Evolutionary conservation across 106 monocot species (phyloP).

Genomic region (Acanthochlamys bracteata): DNA sequence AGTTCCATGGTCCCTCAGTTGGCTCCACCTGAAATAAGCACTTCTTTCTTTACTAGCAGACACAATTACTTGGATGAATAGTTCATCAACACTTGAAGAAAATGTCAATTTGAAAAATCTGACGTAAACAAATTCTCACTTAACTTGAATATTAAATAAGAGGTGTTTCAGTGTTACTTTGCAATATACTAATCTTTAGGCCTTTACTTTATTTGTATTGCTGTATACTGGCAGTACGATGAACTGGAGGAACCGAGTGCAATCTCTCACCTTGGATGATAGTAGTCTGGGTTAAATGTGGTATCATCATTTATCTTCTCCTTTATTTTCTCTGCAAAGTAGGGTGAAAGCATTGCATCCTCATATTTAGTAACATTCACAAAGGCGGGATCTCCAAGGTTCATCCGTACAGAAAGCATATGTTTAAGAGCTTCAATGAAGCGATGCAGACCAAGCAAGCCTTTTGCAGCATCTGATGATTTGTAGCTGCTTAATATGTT

Average conservation of each 20-base stretch:
- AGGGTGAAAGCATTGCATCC: conserved; percentile 62
- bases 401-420: conserved; percentile 85
- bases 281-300: conserved; percentile 74
- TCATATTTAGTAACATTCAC: conserved; percentile 42
- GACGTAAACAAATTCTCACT: too few relatives aligned
- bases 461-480: conserved; percentile 26
- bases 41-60: neutral
- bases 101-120: too few relatives aligned
- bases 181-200: too few relatives aligned
- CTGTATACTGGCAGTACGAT: too few relatives aligned
- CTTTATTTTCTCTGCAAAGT: conserved; percentile 57
- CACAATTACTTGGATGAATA: neutral
- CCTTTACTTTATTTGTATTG: too few relatives aligned
- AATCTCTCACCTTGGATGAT: conserved; percentile 37
- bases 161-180: too few relatives aligned
- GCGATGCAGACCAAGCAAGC: conserved; percentile 72
- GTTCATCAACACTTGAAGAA: too few relatives aligned
- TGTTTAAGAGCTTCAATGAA: conserved; percentile 78
- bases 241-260: too few relatives aligned
- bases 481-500: conserved; percentile 53
- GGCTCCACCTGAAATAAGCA: conserved; percentile 81
- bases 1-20: conserved; percentile 72
- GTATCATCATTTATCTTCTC: conserved; percentile 68
- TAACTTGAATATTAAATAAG: too few relatives aligned
- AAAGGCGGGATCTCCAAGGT: conserved; percentile 85